phyloP scores from a whole-genome alignment of 345 rosid genomes.

The Trapa incisa region DNA sequence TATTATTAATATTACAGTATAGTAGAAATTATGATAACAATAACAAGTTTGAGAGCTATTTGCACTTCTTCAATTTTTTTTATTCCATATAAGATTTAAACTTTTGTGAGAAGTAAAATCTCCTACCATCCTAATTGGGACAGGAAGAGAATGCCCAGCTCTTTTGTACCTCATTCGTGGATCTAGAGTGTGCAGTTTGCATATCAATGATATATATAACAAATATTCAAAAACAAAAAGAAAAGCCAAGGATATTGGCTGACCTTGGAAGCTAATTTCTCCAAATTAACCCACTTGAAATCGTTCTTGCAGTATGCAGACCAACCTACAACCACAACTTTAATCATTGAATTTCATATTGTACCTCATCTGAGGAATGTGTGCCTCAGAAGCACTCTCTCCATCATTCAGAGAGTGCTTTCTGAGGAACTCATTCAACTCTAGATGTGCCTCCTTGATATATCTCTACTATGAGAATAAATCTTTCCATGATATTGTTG shows the following conservation, averaged over 20 bases:
- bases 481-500: not conserved
- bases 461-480: conserved; percentile 48
- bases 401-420: conserved; percentile 63
- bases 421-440: conserved; percentile 44
- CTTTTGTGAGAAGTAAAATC: too few species aligned
- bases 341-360: not conserved
- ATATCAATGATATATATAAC: too few species aligned
- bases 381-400: conserved; percentile 6
- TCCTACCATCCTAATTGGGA: too few species aligned
- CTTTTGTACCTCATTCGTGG: too few species aligned
- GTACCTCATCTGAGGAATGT: too few species aligned
- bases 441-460: conserved; percentile 62
- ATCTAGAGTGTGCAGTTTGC: too few species aligned
- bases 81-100: too few species aligned
- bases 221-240: too few species aligned
- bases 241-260: not conserved
- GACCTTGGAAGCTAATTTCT: conserved; percentile 47
- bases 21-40: too few species aligned
- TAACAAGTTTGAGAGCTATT: too few species aligned
- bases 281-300: conserved; percentile 77
- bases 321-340: conserved; percentile 37
- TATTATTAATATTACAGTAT: too few species aligned
- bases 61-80: too few species aligned
- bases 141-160: not conserved
- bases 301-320: conserved; percentile 72